These are phyloP conservation scores for Apium graveolens DNA, from an alignment of 129 eudicot species.

Conservation along the genomic window DNA sequence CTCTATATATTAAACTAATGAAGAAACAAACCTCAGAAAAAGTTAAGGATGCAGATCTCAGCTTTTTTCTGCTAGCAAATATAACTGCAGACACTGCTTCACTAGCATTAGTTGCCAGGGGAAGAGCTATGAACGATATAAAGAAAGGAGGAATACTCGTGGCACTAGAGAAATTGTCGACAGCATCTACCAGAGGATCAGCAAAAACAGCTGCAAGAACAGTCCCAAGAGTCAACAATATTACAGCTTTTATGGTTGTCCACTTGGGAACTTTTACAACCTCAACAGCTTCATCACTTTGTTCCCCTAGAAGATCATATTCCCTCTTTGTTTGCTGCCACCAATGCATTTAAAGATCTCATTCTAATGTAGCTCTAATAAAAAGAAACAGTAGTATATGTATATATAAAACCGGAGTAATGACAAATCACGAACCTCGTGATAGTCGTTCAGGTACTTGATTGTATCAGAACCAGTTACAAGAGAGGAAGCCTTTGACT, in stretches of 20 bases:
- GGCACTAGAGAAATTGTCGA: slow-evolving; percentile 71
- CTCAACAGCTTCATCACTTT: slow-evolving; percentile 55
- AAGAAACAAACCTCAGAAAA: slow-evolving; percentile 73
- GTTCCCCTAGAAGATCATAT: slow-evolving; percentile 49
- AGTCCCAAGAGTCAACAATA: slow-evolving; percentile 56
- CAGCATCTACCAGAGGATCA: slow-evolving; percentile 88
- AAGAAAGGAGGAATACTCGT: slow-evolving; percentile 87
- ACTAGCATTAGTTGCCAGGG: slow-evolving; percentile 87
- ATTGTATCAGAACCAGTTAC: slow-evolving; percentile 41
- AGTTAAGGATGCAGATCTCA: slow-evolving; percentile 87
- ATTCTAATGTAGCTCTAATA: neutral
- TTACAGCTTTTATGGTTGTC: slow-evolving; percentile 56
- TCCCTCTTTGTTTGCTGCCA: slow-evolving; percentile 61
- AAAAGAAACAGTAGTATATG: neutral
- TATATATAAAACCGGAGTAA: neutral
- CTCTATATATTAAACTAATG: neutral
- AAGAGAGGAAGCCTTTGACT: slow-evolving; percentile 16
- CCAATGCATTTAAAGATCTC: slow-evolving; percentile 3
- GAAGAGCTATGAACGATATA: slow-evolving; percentile 84
- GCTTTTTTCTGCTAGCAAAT: slow-evolving; percentile 68
- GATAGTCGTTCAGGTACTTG: slow-evolving; percentile 48
- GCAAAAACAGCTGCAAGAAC: slow-evolving; percentile 80
- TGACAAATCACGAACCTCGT: slow-evolving; percentile 33
- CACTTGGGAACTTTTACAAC: slow-evolving; percentile 46
- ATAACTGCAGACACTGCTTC: slow-evolving; percentile 96